Evolutionary conservation across 2,329 filamentous ascomycete genomes (phyloP).

Genomic region (Cercospora nicotianae): DNA sequence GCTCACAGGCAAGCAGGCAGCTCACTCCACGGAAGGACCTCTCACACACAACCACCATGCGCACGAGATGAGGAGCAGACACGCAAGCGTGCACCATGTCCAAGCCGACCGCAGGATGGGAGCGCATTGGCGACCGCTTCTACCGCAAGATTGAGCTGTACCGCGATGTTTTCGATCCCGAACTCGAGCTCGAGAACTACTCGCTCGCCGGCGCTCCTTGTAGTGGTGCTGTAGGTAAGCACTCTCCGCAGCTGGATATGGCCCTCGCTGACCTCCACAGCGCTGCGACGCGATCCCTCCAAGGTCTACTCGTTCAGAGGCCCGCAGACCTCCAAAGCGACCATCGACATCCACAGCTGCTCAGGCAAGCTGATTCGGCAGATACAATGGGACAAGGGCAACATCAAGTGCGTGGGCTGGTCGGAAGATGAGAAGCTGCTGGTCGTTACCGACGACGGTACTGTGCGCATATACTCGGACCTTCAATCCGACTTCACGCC

Average conservation of each 20-base stretch:
- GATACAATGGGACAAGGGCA: slow-evolving; percentile 78
- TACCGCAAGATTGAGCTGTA: slow-evolving; percentile 95
- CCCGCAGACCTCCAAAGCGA: slow-evolving; percentile 70
- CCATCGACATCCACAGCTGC: slow-evolving; percentile 92
- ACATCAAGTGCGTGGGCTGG: slow-evolving; percentile 88
- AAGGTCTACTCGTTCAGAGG: slow-evolving; percentile 79
- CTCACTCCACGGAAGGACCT: neutral
- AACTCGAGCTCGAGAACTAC: slow-evolving; percentile 93
- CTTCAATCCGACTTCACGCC: slow-evolving; percentile 94
- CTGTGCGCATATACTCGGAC: slow-evolving; percentile 84
- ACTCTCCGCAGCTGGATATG: slow-evolving; percentile 15
- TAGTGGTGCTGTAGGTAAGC: slow-evolving; percentile 83
- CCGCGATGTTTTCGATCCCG: slow-evolving; percentile 86
- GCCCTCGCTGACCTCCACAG: slow-evolving; percentile 50
- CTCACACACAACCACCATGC: neutral
- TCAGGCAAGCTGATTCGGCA: slow-evolving; percentile 74
- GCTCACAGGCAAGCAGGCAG: neutral
- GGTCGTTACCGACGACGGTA: slow-evolving; percentile 85
- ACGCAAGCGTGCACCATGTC: slow-evolving; percentile 38
- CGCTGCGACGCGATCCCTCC: slow-evolving; percentile 82
- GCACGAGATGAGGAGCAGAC: slow-evolving; percentile 13
- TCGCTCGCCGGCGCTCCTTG: slow-evolving; percentile 88
- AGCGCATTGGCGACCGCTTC: slow-evolving; percentile 87
- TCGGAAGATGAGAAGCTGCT: slow-evolving; percentile 92
- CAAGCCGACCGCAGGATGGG: slow-evolving; percentile 85